Percentiles rank a stretch among this genome's conserved stretches.
Conservation (phyloP, 441 rosid genomes). For the Pelargonium australe region DNA sequence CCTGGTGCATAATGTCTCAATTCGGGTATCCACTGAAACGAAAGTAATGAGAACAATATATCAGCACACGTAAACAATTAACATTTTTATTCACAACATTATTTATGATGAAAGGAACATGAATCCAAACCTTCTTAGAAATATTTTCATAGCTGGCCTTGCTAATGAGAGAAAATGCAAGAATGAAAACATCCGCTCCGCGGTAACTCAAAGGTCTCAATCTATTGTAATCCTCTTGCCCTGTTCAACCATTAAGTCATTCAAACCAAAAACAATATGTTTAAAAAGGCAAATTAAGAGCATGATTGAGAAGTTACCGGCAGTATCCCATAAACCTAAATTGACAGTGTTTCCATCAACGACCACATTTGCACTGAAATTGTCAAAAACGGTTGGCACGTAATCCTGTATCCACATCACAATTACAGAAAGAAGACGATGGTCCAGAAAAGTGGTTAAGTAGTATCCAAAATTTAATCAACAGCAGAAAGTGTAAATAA, state of each 20-base stretch:
- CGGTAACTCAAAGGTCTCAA: slow-evolving; percentile 67
- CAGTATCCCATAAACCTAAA: slow-evolving; percentile 72
- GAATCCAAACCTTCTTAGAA: slow-evolving; percentile 57
- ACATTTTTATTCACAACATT: too few relatives aligned
- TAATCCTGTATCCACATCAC: slow-evolving; percentile 49
- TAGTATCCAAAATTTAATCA: neutral
- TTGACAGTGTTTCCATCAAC: slow-evolving; percentile 75
- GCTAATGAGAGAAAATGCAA: slow-evolving; percentile 79
- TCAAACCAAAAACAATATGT: neutral
- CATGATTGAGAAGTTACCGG: slow-evolving; percentile 38
- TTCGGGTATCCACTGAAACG: slow-evolving; percentile 76
- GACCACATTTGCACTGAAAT: slow-evolving; percentile 81
- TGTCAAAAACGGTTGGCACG: slow-evolving; percentile 75
- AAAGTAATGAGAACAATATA: neutral
- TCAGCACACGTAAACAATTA: neutral
- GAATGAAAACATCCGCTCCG: slow-evolving; percentile 78
- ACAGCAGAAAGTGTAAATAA: neutral
- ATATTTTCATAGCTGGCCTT: slow-evolving; percentile 81
- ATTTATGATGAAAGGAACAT: neutral
- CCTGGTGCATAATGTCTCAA: slow-evolving; percentile 75
- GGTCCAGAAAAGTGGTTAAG: neutral
- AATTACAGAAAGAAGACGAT: neutral
- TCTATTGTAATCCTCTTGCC: slow-evolving; percentile 75
- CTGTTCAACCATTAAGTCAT: slow-evolving; percentile 29
- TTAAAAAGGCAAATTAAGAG: neutral